These are phyloP conservation scores for Mediolabrus comicus DNA, from an alignment of 108 stramenopile genomes.

Conservation along the genomic window DNA sequence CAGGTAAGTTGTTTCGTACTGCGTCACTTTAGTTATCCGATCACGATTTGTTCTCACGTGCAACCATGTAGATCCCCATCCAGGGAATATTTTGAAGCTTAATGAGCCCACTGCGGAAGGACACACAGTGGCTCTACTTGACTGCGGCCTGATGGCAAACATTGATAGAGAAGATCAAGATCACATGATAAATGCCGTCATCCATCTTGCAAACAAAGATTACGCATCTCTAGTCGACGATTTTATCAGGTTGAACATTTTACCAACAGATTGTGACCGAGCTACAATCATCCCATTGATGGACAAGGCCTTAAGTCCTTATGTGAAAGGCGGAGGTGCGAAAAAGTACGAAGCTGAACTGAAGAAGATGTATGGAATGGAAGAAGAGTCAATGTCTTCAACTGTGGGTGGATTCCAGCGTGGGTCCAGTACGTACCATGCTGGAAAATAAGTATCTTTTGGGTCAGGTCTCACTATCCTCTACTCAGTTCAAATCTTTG, in stretches of 20 bases:
- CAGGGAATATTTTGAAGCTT: conserved; percentile 62
- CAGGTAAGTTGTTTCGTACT: conserved; percentile 36
- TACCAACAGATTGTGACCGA: conserved; percentile 77
- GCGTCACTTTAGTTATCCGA: not conserved
- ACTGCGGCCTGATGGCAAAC: conserved; percentile 87
- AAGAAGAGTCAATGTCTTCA: conserved; percentile 62
- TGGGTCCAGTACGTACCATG: too few relatives aligned
- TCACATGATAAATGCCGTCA: conserved; percentile 83
- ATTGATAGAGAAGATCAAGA: conserved; percentile 74
- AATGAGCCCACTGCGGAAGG: conserved; percentile 70
- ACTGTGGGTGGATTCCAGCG: conserved; percentile 86
- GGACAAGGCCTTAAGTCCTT: conserved; percentile 91
- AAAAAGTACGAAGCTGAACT: conserved; percentile 88
- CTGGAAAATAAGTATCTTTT: too few relatives aligned
- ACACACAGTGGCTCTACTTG: conserved; percentile 74
- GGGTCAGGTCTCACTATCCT: too few relatives aligned
- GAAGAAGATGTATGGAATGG: conserved; percentile 81
- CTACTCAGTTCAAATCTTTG: too few relatives aligned
- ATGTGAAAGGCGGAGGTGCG: conserved; percentile 90
- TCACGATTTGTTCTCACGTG: not conserved
- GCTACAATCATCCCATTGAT: conserved; percentile 83
- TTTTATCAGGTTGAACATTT: conserved; percentile 80
- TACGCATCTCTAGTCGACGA: conserved; percentile 87
- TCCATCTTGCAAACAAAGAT: conserved; percentile 91
- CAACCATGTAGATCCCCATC: conserved; percentile 30